phyloP scores from a whole-genome alignment of 345 rosid species.

The Erysimum cheiranthoides region DNA sequence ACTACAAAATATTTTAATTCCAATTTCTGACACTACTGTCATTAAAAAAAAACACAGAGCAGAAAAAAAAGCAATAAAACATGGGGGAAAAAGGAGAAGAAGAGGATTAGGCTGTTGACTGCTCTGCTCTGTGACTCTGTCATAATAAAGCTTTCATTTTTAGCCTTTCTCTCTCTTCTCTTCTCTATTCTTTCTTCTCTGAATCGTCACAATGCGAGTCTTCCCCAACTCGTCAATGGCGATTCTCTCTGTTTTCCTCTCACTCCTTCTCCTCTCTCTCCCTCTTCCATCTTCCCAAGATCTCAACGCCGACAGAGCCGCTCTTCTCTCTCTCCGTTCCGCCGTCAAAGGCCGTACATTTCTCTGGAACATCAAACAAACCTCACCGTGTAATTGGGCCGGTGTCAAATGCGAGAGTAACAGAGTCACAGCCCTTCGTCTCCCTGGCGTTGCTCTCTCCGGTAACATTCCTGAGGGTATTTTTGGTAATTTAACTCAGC shows the following conservation, averaged over 20 bases:
- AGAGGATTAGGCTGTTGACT: slow-evolving; percentile 46
- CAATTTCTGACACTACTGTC: not conserved
- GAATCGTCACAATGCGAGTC: slow-evolving; percentile 33
- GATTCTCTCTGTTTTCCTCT: slow-evolving; percentile 38
- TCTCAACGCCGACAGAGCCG: slow-evolving; percentile 46
- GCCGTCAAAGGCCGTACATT: slow-evolving; percentile 43
- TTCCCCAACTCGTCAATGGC: slow-evolving; percentile 26
- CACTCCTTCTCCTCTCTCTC: slow-evolving; percentile 28
- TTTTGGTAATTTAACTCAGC: slow-evolving; percentile 68
- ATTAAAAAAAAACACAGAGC: not conserved
- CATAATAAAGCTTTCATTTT: not conserved
- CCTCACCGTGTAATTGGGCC: slow-evolving; percentile 43
- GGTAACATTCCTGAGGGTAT: slow-evolving; percentile 67
- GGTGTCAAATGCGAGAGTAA: slow-evolving; percentile 44
- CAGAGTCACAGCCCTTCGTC: slow-evolving; percentile 55
- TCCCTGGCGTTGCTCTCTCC: slow-evolving; percentile 79
- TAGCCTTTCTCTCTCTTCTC: slow-evolving; percentile 18
- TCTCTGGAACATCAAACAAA: slow-evolving; percentile 38
- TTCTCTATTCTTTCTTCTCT: slow-evolving; percentile 8
- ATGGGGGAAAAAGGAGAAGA: slow-evolving; percentile 22
- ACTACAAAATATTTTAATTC: not conserved
- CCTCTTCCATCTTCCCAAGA: slow-evolving; percentile 42
- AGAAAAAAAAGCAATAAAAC: not conserved
- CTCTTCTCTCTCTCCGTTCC: slow-evolving; percentile 42
- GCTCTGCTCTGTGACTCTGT: not conserved